Evolutionary conservation across 129 eudicot genomes (phyloP).

Genomic region (Heracleum sosnowskyi): DNA sequence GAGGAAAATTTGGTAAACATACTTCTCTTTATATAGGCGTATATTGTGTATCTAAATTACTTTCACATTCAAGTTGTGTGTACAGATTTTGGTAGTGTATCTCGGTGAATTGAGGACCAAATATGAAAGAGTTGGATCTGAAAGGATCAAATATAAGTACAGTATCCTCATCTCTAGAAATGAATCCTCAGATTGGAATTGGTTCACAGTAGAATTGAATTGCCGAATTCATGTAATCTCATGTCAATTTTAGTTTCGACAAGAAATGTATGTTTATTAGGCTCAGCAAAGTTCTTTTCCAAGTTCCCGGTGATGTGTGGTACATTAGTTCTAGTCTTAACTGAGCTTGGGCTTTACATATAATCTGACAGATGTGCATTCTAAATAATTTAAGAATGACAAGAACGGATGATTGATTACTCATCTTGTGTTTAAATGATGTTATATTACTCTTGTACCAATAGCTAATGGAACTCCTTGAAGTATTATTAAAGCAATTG

Average conservation of each 20-base stretch:
- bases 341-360: not conserved
- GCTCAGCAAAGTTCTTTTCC: not conserved
- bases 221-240: not conserved
- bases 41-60: not conserved
- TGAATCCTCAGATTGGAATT: not conserved
- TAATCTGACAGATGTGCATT: not conserved
- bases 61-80: not conserved
- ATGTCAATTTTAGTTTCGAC: not conserved
- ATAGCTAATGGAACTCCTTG: not conserved
- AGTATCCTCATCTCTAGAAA: not conserved
- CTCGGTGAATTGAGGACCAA: not conserved
- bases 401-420: not conserved
- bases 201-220: not conserved
- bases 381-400: not conserved
- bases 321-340: not conserved
- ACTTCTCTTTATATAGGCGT: constrained; percentile 4
- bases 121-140: not conserved
- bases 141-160: not conserved
- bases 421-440: not conserved
- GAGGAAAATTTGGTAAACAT: constrained; percentile 65
- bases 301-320: not conserved
- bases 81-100: not conserved
- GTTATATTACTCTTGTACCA: not conserved
- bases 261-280: not conserved
- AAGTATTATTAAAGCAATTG: not conserved